Percentiles rank a stretch among this genome's conserved stretches.
Evolutionary conservation across 495 filamentous ascomycete species (phyloP).

Genomic region (Talaromyces trachyspermus): DNA sequence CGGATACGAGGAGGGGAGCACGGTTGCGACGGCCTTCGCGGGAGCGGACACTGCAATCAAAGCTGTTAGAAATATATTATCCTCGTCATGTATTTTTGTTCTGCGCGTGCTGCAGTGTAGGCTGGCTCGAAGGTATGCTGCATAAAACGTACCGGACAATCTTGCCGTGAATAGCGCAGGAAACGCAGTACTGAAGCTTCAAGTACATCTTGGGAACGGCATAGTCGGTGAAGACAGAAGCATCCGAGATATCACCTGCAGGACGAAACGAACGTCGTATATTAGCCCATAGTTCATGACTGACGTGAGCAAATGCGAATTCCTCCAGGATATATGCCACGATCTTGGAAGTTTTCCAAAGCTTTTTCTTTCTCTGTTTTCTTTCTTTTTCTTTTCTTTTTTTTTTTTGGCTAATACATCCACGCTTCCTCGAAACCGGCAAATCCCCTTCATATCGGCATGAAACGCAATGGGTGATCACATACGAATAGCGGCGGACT

Average conservation of each 20-base stretch:
- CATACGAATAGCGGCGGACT: constrained; percentile 98
- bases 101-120: no score
- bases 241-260: constrained; percentile 98
- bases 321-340: neutral
- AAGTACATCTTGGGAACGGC: constrained; percentile 99
- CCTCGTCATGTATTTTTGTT: neutral
- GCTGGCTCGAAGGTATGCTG: no score
- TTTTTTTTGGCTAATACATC: no score
- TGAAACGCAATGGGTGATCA: constrained; percentile 21
- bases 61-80: constrained; percentile 24
- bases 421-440: no score
- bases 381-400: no score
- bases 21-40: constrained; percentile 96
- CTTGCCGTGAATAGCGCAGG: constrained; percentile 99
- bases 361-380: no score
- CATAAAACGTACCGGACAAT: constrained; percentile 97
- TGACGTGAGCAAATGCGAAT: neutral
- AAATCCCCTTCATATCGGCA: neutral
- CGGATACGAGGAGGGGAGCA: constrained; percentile 89
- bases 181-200: constrained; percentile 99
- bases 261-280: neutral
- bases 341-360: neutral
- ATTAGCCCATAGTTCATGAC: neutral
- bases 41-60: constrained; percentile 75
- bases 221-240: constrained; percentile 98